phyloP scores from a whole-genome alignment of 108 stramenopile genomes.

The Nitzschia sp. region DNA sequence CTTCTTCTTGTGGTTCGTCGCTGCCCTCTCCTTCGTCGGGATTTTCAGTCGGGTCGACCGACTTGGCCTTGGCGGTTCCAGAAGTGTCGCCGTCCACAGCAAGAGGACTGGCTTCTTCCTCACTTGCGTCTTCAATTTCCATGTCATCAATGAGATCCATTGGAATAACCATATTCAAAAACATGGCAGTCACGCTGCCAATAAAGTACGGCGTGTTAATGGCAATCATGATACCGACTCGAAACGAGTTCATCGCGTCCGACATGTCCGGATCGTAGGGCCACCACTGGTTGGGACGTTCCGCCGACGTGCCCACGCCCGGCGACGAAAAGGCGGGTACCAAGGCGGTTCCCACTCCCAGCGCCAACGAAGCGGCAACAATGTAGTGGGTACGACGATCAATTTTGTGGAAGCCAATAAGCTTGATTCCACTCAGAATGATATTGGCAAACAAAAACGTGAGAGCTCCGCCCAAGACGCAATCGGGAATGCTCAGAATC shows the following conservation, averaged over 20 bases:
- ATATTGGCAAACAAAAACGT: slow-evolving; percentile 39
- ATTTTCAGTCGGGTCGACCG: neutral
- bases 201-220: slow-evolving; percentile 31
- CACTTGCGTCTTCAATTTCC: slow-evolving; percentile 11
- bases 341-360: slow-evolving; percentile 33
- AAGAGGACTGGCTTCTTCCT: slow-evolving; percentile 12
- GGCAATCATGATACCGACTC: slow-evolving; percentile 30
- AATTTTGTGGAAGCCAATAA: slow-evolving; percentile 9
- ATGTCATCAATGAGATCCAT: slow-evolving; percentile 20
- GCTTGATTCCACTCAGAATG: slow-evolving; percentile 28
- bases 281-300: slow-evolving; percentile 22
- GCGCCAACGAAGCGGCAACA: slow-evolving; percentile 21
- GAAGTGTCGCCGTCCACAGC: neutral
- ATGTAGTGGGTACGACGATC: slow-evolving; percentile 34
- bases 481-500: slow-evolving; percentile 50
- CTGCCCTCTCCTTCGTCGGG: neutral
- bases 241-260: slow-evolving; percentile 10
- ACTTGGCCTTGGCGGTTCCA: neutral
- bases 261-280: slow-evolving; percentile 19
- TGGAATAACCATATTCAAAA: slow-evolving; percentile 29
- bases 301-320: slow-evolving; percentile 9
- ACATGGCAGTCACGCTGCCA: slow-evolving; percentile 24
- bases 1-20: no score
- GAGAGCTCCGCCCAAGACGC: slow-evolving; percentile 47
- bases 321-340: slow-evolving; percentile 26